A percentile compares a stretch with the other conserved stretches of the same genome.
These are phyloP conservation scores for Pseudonitzschia multiseries DNA, from an alignment of 108 stramenopile genomes.

Conservation along the genomic window DNA sequence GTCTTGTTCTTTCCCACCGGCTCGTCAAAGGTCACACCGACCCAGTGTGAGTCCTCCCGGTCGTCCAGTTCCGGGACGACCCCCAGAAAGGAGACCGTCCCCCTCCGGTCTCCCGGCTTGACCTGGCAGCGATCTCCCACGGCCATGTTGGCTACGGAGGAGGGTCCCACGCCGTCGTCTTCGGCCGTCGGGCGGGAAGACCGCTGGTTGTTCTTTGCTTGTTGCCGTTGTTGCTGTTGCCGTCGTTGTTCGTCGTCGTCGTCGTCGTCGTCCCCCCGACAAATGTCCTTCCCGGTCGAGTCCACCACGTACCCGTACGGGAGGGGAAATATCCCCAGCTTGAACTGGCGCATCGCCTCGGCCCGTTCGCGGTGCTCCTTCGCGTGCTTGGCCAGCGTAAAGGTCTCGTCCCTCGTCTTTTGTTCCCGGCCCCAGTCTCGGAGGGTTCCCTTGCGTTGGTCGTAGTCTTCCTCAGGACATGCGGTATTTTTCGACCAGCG, in stretches of 20 bases:
- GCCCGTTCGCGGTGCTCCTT: slow-evolving; percentile 68
- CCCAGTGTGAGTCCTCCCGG: slow-evolving; percentile 56
- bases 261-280: slow-evolving; percentile 42
- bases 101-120: slow-evolving; percentile 86
- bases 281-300: slow-evolving; percentile 42
- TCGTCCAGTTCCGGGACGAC: slow-evolving; percentile 71
- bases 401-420: slow-evolving; percentile 81
- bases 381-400: slow-evolving; percentile 79
- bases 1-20: slow-evolving; percentile 88
- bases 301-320: slow-evolving; percentile 68
- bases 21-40: slow-evolving; percentile 95
- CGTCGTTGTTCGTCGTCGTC: slow-evolving; percentile 1
- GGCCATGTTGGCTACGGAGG: slow-evolving; percentile 42
- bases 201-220: not conserved
- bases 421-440: slow-evolving; percentile 89
- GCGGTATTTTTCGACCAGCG: slow-evolving; percentile 87
- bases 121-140: slow-evolving; percentile 92
- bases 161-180: slow-evolving; percentile 17
- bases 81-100: slow-evolving; percentile 82
- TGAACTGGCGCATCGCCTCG: slow-evolving; percentile 61
- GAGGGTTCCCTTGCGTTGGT: slow-evolving; percentile 87
- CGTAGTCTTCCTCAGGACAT: slow-evolving; percentile 96
- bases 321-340: slow-evolving; percentile 49
- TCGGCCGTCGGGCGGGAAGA: not conserved
- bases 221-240: too few relatives aligned